A percentile compares a stretch with the other conserved stretches of the same genome.
Evolutionary conservation across 495 filamentous ascomycete species (phyloP).

Genomic region (Penicillium manginii): DNA sequence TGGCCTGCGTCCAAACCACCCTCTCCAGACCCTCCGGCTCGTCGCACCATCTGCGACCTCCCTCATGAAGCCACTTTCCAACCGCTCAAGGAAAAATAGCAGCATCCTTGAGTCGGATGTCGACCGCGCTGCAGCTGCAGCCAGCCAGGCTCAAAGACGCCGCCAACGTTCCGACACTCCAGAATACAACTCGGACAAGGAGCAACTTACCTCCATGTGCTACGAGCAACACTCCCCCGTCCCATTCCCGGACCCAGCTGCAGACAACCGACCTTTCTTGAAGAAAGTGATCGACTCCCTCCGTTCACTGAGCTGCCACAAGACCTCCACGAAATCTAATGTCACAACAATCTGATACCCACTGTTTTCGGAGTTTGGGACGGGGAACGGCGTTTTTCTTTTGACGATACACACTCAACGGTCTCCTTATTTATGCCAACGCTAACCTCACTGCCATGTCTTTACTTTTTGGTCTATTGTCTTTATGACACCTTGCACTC

Average conservation of each 20-base stretch:
- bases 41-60: slow-evolving; percentile 48
- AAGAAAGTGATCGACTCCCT: slow-evolving; percentile 42
- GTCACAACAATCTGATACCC: slow-evolving; percentile 22
- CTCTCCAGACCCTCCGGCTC: slow-evolving; percentile 41
- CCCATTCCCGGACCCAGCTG: slow-evolving; percentile 11
- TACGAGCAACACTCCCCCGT: slow-evolving; percentile 40
- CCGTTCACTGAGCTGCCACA: slow-evolving; percentile 38
- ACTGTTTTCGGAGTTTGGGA: slow-evolving; percentile 15
- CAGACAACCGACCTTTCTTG: slow-evolving; percentile 34
- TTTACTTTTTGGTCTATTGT: slow-evolving; percentile 4
- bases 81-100: slow-evolving; percentile 36
- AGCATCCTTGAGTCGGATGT: slow-evolving; percentile 35
- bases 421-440: slow-evolving; percentile 13
- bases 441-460: slow-evolving; percentile 12
- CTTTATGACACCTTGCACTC: slow-evolving; percentile 4
- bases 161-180: slow-evolving; percentile 40
- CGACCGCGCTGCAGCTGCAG: slow-evolving; percentile 43
- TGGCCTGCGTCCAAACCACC: slow-evolving; percentile 26
- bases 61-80: slow-evolving; percentile 24
- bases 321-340: slow-evolving; percentile 27
- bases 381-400: slow-evolving; percentile 10
- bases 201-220: slow-evolving; percentile 40
- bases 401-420: slow-evolving; percentile 9
- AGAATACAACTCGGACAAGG: slow-evolving; percentile 28
- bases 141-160: slow-evolving; percentile 44